Conservation (phyloP, 768 basidiomycete genomes). For the Kwoniella sp. region DNA sequence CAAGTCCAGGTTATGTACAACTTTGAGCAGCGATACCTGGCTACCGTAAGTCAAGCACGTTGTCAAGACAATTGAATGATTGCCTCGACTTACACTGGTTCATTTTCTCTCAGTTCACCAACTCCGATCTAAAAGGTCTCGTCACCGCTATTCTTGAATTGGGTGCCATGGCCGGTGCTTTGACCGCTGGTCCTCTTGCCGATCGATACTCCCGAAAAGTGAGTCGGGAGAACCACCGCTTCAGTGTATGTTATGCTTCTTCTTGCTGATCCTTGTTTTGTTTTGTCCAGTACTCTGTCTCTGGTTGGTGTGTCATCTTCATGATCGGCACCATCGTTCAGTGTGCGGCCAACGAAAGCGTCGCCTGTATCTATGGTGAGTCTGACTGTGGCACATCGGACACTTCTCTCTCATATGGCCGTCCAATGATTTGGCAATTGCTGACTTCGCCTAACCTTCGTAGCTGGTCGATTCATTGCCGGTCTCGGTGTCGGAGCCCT, state of each 20-base stretch:
- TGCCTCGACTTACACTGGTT: neutral
- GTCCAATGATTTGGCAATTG: too few relatives aligned
- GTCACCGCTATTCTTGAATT: conserved; percentile 67
- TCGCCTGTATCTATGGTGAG: conserved; percentile 68
- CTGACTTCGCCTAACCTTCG: neutral
- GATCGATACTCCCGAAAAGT: conserved; percentile 76
- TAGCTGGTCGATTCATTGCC: conserved; percentile 68
- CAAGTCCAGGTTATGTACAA: conserved; percentile 66
- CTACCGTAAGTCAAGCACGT: conserved; percentile 28
- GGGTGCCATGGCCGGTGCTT: conserved; percentile 72
- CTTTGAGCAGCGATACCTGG: conserved; percentile 29
- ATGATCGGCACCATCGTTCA: conserved; percentile 67
- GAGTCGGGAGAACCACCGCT: conserved; percentile 64
- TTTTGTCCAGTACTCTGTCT: conserved; percentile 41
- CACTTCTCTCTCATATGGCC: too few relatives aligned
- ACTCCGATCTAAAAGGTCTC: conserved; percentile 68
- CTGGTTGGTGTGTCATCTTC: conserved; percentile 68
- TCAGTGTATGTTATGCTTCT: conserved; percentile 43
- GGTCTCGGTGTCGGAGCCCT: conserved; percentile 80
- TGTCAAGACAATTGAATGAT: too few relatives aligned
- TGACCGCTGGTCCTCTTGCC: conserved; percentile 68
- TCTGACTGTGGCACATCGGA: too few relatives aligned
- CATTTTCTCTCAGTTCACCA: conserved; percentile 27
- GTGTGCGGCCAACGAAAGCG: conserved; percentile 56
- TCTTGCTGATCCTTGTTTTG: conserved; percentile 46